phyloP scores from a whole-genome alignment of 148 eudicot species.

The Suaeda aralocaspica region DNA sequence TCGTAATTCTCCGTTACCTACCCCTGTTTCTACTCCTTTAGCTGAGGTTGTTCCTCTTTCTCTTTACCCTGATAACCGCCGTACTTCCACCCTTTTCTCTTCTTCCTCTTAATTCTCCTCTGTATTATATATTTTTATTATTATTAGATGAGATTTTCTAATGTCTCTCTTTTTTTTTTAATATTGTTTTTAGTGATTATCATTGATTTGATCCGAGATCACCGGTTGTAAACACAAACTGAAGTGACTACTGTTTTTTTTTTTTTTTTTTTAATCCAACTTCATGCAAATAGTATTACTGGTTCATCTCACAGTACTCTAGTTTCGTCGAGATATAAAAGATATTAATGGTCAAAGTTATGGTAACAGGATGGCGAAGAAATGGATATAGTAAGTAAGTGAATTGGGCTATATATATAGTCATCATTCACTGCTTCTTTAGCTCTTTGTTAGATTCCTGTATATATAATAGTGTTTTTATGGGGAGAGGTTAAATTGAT shows the following conservation, averaged over 20 bases:
- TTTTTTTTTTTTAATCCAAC: background rate
- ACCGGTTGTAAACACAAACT: conserved; percentile 2
- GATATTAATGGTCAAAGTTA: no score
- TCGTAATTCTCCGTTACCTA: conserved; percentile 85
- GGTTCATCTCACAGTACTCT: no score
- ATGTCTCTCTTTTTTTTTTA: background rate
- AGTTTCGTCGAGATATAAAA: no score
- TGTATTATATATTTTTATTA: background rate
- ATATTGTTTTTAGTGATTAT: background rate
- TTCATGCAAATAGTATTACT: conserved; percentile 18
- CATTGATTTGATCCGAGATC: background rate
- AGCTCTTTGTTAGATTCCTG: no score
- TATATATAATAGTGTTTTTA: no score
- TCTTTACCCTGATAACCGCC: conserved; percentile 68
- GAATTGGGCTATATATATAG: no score
- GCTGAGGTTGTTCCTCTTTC: conserved; percentile 86
- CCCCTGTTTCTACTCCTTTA: conserved; percentile 83
- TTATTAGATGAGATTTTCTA: background rate
- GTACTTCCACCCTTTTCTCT: conserved; percentile 26
- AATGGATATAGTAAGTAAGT: no score
- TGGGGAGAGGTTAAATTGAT: no score
- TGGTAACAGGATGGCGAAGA: no score
- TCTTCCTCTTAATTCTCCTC: conserved; percentile 6
- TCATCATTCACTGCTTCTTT: no score
- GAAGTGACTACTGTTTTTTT: background rate